These are phyloP conservation scores for Cucurbita ficifolia DNA, from an alignment of 306 rosid genomes.

Conservation along the genomic window DNA sequence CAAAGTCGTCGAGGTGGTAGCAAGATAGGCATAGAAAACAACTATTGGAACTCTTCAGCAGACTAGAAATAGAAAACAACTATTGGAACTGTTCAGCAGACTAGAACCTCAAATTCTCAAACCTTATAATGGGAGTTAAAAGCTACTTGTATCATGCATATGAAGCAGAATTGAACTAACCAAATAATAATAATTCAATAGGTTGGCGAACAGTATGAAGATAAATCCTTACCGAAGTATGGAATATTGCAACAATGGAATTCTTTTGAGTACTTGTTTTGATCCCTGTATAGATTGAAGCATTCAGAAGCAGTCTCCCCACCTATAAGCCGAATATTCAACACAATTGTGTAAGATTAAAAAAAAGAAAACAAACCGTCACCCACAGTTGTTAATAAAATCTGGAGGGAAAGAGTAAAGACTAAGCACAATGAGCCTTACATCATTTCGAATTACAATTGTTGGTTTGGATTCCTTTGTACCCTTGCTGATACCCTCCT, in stretches of 20 bases:
- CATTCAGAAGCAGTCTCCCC: slow-evolving; percentile 84
- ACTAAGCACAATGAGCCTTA: slow-evolving; percentile 14
- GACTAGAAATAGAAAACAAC: too few species aligned
- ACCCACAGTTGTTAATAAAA: background rate
- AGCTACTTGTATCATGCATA: background rate
- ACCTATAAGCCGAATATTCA: slow-evolving; percentile 35
- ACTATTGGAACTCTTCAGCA: too few species aligned
- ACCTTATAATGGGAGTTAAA: background rate
- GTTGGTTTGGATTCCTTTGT: slow-evolving; percentile 91
- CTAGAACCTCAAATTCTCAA: background rate
- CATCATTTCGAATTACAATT: slow-evolving; percentile 83
- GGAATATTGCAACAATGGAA: slow-evolving; percentile 83
- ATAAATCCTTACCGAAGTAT: slow-evolving; percentile 52
- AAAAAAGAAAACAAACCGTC: background rate
- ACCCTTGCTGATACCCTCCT: slow-evolving; percentile 80
- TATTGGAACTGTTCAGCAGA: too few species aligned
- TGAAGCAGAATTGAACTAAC: background rate
- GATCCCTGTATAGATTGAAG: slow-evolving; percentile 82
- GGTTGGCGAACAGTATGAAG: background rate
- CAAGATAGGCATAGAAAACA: too few species aligned
- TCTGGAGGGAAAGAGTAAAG: background rate
- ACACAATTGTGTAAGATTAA: background rate
- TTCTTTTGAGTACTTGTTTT: slow-evolving; percentile 85
- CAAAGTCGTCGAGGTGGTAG: too few species aligned
- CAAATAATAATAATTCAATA: background rate